Base-by-base conservation (phyloP, 2,329 filamentous ascomycete species). In the Exophiala alcalophila region DNA sequence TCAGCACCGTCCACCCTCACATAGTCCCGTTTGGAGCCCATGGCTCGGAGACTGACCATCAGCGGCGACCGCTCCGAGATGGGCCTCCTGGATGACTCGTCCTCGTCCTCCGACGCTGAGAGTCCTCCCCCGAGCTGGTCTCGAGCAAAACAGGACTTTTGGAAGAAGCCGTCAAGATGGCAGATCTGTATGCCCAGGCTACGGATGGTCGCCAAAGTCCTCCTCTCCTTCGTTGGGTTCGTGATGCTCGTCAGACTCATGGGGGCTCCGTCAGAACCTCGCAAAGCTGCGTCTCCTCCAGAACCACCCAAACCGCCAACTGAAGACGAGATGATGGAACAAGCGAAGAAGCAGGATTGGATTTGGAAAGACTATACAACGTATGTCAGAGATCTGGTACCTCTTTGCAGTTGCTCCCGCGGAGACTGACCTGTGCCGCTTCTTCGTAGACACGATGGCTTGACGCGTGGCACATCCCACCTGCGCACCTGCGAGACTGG, bases 161-260 rank as follows among this genome's bases (percentile, higher is more conserved):
- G 53, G 53, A 56, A 47, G 32, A 53, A 52, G 30, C 53, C 55
- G 8, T 57, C 55, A 29, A 53, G 52, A 55, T 56, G 53, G 52
- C 55, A 57, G 44, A 54, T 54, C 19, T 56, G 53, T 40, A 54
- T 55, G 50, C 55, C 55, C 8, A 46, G 55, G 14, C 38, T 57
- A 38, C 50, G 52, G 1, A 29, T 55, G 19, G 25, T 53, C 12
- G 47, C 47, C 25, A 57, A 56, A 36, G 24, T 55, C 8, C 11
- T 53, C 5, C 39, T 35, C 25, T 41, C 34, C 9, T 40, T 54
- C n/a, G 9, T 54, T 15, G 38, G 33, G 25, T 47, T 52, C 35
- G 34, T 52, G 20, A 9, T 54, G 9, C 33, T 55, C 23, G 28
- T 53, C 42, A 55, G 49, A 24, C 34, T 53, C 14, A 45, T 56